A percentile compares a stretch with the other conserved stretches of the same genome.
These are phyloP conservation scores for Thermomucor indicae-seudaticae DNA, from an alignment of 371 early-diverging fungal genomes.

Conservation along the genomic window DNA sequence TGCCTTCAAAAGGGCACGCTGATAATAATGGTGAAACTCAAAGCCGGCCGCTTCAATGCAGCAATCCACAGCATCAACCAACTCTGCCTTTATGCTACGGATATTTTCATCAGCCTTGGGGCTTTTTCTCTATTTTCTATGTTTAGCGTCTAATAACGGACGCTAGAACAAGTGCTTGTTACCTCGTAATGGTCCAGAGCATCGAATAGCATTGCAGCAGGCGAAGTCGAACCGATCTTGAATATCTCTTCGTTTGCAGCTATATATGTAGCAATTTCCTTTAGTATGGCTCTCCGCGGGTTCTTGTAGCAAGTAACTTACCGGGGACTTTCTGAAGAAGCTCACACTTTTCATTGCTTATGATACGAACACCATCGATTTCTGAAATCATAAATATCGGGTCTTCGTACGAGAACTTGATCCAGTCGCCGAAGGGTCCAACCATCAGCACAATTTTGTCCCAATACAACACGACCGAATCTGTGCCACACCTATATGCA, in stretches of 20 bases:
- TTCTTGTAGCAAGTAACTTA: conserved; percentile 21
- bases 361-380: conserved; percentile 90
- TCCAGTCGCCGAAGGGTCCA: conserved; percentile 91
- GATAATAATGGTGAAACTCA: conserved; percentile 73
- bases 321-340: conserved; percentile 86
- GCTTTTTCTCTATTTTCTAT: conserved; percentile 55
- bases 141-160: too few relatives aligned
- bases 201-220: conserved; percentile 93
- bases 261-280: conserved; percentile 10
- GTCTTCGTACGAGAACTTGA: conserved; percentile 79
- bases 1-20: conserved; percentile 74
- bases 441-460: conserved; percentile 80
- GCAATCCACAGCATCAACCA: conserved; percentile 84
- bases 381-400: conserved; percentile 81
- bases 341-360: conserved; percentile 79
- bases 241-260: conserved; percentile 82
- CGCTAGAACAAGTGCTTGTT: too few relatives aligned
- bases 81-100: conserved; percentile 74
- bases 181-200: conserved; percentile 89
- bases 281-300: not conserved
- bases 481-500: conserved; percentile 88
- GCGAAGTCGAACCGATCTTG: conserved; percentile 90
- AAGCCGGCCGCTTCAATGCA: conserved; percentile 95
- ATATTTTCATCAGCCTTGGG: conserved; percentile 95
- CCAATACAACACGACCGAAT: conserved; percentile 87